These are phyloP conservation scores for Monoraphidium neglectum DNA, from an alignment of 139 green algal species.

Conservation along the genomic window DNA sequence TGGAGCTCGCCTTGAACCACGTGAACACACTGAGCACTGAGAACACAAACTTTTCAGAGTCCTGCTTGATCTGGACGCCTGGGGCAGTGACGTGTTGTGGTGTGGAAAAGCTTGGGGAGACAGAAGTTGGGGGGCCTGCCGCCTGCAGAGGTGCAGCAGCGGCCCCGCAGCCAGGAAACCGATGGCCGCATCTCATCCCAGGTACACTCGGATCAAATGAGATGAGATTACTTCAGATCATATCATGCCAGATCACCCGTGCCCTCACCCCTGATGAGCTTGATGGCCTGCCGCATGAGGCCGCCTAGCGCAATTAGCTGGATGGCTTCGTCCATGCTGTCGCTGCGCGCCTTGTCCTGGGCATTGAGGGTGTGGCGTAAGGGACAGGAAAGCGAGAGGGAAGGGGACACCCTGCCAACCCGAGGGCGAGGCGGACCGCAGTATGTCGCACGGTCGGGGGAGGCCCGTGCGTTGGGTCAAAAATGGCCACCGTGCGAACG, in stretches of 20 bases:
- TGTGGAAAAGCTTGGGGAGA: no score
- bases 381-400: not conserved
- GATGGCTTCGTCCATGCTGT: conserved; percentile 20
- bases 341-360: conserved; percentile 26
- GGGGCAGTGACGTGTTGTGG: no score
- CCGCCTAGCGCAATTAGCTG: conserved; percentile 12
- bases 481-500: not conserved
- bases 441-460: not conserved
- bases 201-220: no score
- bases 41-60: conserved; percentile 7
- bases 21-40: conserved; percentile 25
- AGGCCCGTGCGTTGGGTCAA: not conserved
- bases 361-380: not conserved
- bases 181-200: no score
- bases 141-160: no score
- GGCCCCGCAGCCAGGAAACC: no score
- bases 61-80: conserved; percentile 16
- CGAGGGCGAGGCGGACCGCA: not conserved
- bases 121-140: no score
- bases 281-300: conserved; percentile 27
- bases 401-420: not conserved
- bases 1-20: conserved; percentile 33
- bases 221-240: no score
- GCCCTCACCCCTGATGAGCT: conserved; percentile 29
- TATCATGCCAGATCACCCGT: no score